Conservation (phyloP, 1,139 yeast species). For the Geotrichum carabidarum region DNA sequence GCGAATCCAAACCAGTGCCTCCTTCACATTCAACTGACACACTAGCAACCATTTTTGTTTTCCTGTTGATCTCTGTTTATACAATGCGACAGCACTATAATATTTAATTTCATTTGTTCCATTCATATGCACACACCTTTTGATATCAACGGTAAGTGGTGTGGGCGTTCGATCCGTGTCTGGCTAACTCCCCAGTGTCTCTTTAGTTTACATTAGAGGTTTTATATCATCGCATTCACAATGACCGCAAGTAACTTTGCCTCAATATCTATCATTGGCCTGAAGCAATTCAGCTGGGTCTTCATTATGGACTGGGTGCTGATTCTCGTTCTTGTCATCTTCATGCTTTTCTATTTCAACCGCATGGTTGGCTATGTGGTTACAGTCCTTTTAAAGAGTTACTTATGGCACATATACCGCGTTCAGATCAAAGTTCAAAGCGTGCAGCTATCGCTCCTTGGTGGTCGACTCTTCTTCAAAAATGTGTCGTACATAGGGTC, state of each 20-base stretch:
- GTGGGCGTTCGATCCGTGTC: no score
- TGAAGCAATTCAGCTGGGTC: conserved; percentile 62
- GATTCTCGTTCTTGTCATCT: conserved; percentile 55
- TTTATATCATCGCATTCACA: not conserved
- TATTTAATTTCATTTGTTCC: no score
- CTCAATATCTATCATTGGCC: conserved; percentile 22
- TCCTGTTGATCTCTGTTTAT: no score
- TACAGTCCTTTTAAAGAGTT: conserved; percentile 47
- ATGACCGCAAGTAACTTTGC: not conserved
- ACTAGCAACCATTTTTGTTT: no score
- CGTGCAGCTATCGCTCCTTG: conserved; percentile 66
- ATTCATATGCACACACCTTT: no score
- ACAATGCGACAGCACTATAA: no score
- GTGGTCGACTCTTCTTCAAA: conserved; percentile 75
- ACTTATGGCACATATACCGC: conserved; percentile 59
- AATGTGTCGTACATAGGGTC: conserved; percentile 66
- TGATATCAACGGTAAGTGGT: no score
- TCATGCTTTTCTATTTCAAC: conserved; percentile 70
- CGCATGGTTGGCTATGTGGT: conserved; percentile 62
- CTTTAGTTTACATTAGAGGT: no score
- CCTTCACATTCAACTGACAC: no score
- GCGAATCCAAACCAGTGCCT: no score
- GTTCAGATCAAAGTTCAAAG: conserved; percentile 65
- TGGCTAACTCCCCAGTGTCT: no score
- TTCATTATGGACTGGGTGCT: conserved; percentile 80